phyloP scores from a whole-genome alignment of 1,284 basidiomycete species.

The Golubevia sp. region DNA sequence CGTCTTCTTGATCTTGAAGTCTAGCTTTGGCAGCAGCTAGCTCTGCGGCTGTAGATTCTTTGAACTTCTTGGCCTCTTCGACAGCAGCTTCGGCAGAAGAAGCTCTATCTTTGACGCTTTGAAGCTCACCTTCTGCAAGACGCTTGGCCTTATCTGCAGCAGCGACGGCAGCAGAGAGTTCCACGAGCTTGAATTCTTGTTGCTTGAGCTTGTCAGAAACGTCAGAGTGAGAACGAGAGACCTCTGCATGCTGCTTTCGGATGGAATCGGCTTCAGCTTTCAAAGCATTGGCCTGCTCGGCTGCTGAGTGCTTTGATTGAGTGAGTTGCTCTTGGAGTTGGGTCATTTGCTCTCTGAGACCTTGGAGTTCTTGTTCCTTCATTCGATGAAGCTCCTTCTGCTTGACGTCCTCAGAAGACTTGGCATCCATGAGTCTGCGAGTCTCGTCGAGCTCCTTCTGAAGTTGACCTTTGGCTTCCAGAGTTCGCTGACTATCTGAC shows the following conservation, averaged over 20 bases:
- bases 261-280: constrained; percentile 32
- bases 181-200: constrained; percentile 9
- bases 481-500: constrained; percentile 21
- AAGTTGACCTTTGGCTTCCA: constrained; percentile 21
- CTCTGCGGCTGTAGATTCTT: constrained; percentile 19
- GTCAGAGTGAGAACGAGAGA: constrained; percentile 6
- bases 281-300: constrained; percentile 39
- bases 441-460: constrained; percentile 49
- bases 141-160: constrained; percentile 34
- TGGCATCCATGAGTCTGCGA: constrained; percentile 42
- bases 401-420: constrained; percentile 50
- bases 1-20: constrained; percentile 42
- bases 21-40: not conserved
- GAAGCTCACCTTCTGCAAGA: constrained; percentile 25
- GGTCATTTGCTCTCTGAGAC: constrained; percentile 35
- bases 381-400: constrained; percentile 47
- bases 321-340: constrained; percentile 26
- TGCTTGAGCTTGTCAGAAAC: constrained; percentile 1
- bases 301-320: constrained; percentile 25
- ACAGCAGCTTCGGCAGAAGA: constrained; percentile 18
- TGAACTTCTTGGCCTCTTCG: constrained; percentile 8
- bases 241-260: constrained; percentile 21
- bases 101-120: constrained; percentile 3
- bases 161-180: constrained; percentile 23
- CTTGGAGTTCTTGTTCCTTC: constrained; percentile 50